phyloP scores from a whole-genome alignment of 1,284 basidiomycete genomes.

The Schizophyllum amplum region DNA sequence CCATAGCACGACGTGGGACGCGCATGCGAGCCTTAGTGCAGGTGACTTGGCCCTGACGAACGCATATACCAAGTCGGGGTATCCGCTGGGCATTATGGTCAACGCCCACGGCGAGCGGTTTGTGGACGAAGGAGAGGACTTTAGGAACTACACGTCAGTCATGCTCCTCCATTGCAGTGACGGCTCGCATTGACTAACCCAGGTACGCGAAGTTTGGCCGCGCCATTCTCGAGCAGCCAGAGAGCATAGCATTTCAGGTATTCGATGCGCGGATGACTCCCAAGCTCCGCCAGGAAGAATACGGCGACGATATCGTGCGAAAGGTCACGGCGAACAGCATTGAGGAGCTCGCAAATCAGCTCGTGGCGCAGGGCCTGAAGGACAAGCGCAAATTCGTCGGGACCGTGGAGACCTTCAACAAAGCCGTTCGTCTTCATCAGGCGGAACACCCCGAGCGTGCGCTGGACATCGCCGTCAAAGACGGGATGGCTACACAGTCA shows the following conservation, averaged over 20 bases:
- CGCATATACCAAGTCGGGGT: constrained; percentile 65
- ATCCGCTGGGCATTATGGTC: constrained; percentile 62
- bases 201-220: constrained; percentile 63
- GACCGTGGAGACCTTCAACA: constrained; percentile 44
- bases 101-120: constrained; percentile 50
- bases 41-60: constrained; percentile 55
- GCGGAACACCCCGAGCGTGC: constrained; percentile 24
- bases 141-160: background rate
- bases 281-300: constrained; percentile 52
- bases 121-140: constrained; percentile 56
- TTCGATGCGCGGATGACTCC: constrained; percentile 41
- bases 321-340: constrained; percentile 41
- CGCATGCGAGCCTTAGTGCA: constrained; percentile 41
- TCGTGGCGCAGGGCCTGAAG: constrained; percentile 38
- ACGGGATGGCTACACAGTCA: constrained; percentile 42
- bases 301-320: constrained; percentile 49
- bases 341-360: constrained; percentile 41
- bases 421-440: constrained; percentile 31
- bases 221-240: constrained; percentile 49
- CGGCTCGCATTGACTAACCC: too few relatives aligned
- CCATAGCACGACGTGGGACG: constrained; percentile 67
- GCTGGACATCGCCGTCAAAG: constrained; percentile 60
- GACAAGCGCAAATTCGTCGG: constrained; percentile 32
- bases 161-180: too few relatives aligned
- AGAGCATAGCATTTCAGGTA: constrained; percentile 53